Conservation (phyloP, 495 filamentous ascomycete genomes). For the Stereocaulon alpinum region DNA sequence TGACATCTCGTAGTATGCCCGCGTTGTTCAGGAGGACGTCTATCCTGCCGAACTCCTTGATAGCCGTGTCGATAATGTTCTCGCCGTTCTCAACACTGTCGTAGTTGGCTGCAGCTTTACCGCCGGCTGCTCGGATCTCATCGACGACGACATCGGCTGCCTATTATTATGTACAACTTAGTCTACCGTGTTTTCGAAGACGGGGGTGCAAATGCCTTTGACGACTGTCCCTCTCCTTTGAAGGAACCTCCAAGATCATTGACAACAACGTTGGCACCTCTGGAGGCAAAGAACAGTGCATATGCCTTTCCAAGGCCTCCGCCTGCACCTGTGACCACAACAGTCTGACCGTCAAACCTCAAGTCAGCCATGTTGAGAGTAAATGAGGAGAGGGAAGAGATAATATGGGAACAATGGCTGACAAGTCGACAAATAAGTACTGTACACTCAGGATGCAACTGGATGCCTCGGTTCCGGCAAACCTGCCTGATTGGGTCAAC, state of each 20-base stretch:
- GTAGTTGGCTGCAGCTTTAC: conserved; percentile 97
- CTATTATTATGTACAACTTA: conserved; percentile 32
- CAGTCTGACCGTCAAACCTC: conserved; percentile 91
- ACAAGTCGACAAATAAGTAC: background rate
- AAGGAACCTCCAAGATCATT: conserved; percentile 94
- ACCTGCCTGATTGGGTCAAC: background rate
- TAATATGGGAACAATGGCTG: background rate
- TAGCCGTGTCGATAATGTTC: conserved; percentile 90
- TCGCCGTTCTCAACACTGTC: conserved; percentile 94
- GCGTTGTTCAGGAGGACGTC: conserved; percentile 97
- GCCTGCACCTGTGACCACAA: conserved; percentile 92
- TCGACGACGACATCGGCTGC: conserved; percentile 93
- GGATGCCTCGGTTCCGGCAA: background rate
- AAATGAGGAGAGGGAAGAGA: conserved; percentile 8
- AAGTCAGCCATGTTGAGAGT: conserved; percentile 56
- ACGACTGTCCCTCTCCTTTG: conserved; percentile 84
- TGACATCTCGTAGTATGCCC: conserved; percentile 90
- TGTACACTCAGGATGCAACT: background rate
- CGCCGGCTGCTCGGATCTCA: conserved; percentile 84
- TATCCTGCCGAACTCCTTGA: conserved; percentile 82
- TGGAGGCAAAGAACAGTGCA: conserved; percentile 79
- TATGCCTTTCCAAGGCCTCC: conserved; percentile 92
- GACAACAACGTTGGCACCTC: conserved; percentile 93
- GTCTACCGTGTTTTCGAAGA: background rate
- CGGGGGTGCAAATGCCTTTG: conserved; percentile 47